Base-by-base conservation (phyloP, 83 land plant genomes). In the Isoetes engelmannii region DNA sequence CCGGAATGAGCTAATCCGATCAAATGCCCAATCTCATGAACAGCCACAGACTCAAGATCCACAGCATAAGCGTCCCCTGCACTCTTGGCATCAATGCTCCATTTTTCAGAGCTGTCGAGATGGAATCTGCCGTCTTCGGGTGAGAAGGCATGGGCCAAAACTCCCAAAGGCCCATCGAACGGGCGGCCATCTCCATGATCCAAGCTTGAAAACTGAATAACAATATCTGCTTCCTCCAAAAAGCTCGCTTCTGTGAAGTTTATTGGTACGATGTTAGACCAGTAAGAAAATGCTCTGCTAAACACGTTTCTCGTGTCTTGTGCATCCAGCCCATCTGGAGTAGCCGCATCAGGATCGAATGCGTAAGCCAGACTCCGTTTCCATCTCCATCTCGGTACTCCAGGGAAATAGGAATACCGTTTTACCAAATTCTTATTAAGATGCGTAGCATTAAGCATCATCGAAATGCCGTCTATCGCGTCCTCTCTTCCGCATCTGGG, bases 401-500 rank as follows among this genome's bases (percentile, higher is more conserved):
- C 54, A 51, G 54, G 54, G 54, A 51, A 51, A n/a, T 12, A 51
- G 2, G 54, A 51, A 3, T 51, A 51, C 12, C 15, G 54, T 48
- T 12, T 28, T 17, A 51, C 1, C 15, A 10, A 10, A 51, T 10
- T 51, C n/a, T n/a, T n/a, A 1, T 10, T 51, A n/a, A 51, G 0
- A 10, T 51, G 54, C 15, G 54, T 51, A 10, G 12, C 15, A 10
- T 51, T 51, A 12, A 10, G 54, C n/a, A 51, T 51, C 12, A 12
- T 15, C 12, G 15, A 51, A 51, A 51, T 1, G 54, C 54, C 15
- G 1, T 51, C 54, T 15, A 48, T 13, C 12, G 83, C 54, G 69
- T 86, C 89, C 12, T 77, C 48, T 44, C 67, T 78, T 13, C 89
- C 89, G 63, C 89, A 86, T 5, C 89, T 53, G 3, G 86, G 86